Evolutionary conservation across 1,284 basidiomycete species (phyloP), one percentile per base, ranked within the genome.

Genomic region (Cryptococcus amylolentus): DNA sequence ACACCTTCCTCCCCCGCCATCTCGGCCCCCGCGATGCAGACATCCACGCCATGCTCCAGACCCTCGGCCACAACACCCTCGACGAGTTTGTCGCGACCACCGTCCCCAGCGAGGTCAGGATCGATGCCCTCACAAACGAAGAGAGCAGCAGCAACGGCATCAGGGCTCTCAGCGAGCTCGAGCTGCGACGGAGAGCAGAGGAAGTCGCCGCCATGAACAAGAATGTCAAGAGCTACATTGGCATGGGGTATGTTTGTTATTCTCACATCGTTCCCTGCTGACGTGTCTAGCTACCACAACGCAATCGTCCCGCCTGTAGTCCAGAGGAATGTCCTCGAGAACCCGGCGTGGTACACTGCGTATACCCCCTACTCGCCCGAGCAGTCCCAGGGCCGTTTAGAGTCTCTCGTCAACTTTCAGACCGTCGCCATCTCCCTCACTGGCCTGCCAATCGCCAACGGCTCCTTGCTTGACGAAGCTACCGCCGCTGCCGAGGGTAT

Each of bases 321-420:
- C 75, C 81, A 94, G 67, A 88, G 93, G 64, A 97, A 95, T 73
- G 90, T 95, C 61, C 87, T 92, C 80, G 94, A 98, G 78, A 98
- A 96, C 75, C 95, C 94, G 26, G 90, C 88, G 10, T 98, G 95
- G 95, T 98, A 98, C 78, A 98, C 94, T 3, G 91, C 90, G 50
- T 98, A 98, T 77, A 97, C 93, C 2, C 94, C 95, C 1, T 83
- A 80, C 64, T 76, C 73, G 16, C 75, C 76, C 23, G 75, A 77
- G 62, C 76, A 77, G 63, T 74, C 75, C 37, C 77, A 77, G 65
- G 75, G 91, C 52, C 92, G 95, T 59, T 83, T 98, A 55, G 95
- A 98, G 76, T 97, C 93, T 5, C 84, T 98, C 49, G 85, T 98
- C 73, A 98, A 98, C 79, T 98, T 86, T 75, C 95, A 98, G 80